Evolutionary conservation across 2,329 filamentous ascomycete genomes (phyloP), one percentile per base, ranked within the genome.

Genomic region (Clathrospora elynae): DNA sequence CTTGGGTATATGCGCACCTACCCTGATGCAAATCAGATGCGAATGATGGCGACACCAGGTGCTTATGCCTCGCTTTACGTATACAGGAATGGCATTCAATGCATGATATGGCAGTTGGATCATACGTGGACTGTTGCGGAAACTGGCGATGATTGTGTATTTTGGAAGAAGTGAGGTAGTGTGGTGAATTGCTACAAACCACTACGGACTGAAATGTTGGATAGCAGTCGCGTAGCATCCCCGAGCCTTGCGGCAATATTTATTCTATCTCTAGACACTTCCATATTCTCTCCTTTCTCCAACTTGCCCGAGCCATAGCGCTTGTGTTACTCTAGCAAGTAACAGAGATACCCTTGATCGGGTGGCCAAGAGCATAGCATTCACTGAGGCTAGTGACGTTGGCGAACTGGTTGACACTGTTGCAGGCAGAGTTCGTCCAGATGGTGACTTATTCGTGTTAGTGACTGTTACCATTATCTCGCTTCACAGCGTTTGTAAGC

Each of bases 271-370:
- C 19, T 11, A 9, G 6, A 16, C 13, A 25, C 16, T 12, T n/a
- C n/a, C n/a, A n/a, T n/a, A n/a, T n/a, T n/a, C n/a, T n/a, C n/a
- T n/a, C n/a, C n/a, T n/a, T n/a, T n/a, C n/a, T n/a, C n/a, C n/a
- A n/a, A n/a, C 11, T 3, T 17, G 5, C 16, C 11, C 29, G 12
- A 7, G 13, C n/a, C n/a, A n/a, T n/a, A n/a, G n/a, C n/a, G n/a
- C n/a, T n/a, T n/a, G n/a, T n/a, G n/a, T n/a, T 8, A 6, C n/a
- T 49, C 46, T 50, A 48, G 43, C 48, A 51, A 25, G 16, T 35
- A 18, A 51, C 40, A 13, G 38, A 41, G n/a, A 51, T 51, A 13
- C 39, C 33, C 38, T 44, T 36, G 29, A 51, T 51, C 5, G 48
- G 28, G 4, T 31, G 39, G 11, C 48, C 48, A 22, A 51, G 32